phyloP scores from a whole-genome alignment of 768 basidiomycete species.

The Lactarius tabidus region DNA sequence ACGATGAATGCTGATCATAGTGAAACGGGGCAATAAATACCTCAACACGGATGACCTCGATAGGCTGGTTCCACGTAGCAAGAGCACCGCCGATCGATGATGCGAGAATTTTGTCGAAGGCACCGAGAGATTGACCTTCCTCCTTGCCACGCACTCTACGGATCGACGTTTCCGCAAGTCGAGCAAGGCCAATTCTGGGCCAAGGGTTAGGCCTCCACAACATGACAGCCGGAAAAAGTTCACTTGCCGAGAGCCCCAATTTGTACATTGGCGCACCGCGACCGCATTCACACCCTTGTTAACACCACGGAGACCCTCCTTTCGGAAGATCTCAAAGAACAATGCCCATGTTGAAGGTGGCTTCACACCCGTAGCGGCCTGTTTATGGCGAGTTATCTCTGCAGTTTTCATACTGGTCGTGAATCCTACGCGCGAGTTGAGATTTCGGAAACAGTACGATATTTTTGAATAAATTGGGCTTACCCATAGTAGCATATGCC shows the following conservation, averaged over 20 bases:
- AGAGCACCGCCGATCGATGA: conserved; percentile 91
- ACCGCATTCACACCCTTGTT: conserved; percentile 99
- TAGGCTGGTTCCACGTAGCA: conserved; percentile 99
- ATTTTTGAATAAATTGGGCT: conserved; percentile 32
- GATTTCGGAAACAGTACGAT: neutral
- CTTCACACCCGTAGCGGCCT: conserved; percentile 75
- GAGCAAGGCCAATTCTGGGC: conserved; percentile 90
- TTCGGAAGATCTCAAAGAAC: conserved; percentile 90
- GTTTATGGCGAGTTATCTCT: conserved; percentile 95
- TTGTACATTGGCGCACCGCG: conserved; percentile 87
- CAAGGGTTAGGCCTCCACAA: conserved; percentile 18
- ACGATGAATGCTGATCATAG: neutral
- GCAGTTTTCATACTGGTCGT: conserved; percentile 99
- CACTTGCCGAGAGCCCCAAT: conserved; percentile 85
- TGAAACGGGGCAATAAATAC: conserved; percentile 38
- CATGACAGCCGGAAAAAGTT: neutral
- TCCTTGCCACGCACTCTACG: conserved; percentile 73
- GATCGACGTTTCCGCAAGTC: conserved; percentile 80
- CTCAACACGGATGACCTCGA: conserved; percentile 96
- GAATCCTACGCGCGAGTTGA: conserved; percentile 56
- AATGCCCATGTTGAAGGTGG: conserved; percentile 92
- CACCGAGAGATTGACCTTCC: conserved; percentile 68
- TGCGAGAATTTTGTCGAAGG: conserved; percentile 82
- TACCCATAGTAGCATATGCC: conserved; percentile 99
- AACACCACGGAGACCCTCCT: conserved; percentile 91